Evolutionary conservation across 139 green algal species (phyloP).

Genomic region (Auxenochlorella protothecoides): DNA sequence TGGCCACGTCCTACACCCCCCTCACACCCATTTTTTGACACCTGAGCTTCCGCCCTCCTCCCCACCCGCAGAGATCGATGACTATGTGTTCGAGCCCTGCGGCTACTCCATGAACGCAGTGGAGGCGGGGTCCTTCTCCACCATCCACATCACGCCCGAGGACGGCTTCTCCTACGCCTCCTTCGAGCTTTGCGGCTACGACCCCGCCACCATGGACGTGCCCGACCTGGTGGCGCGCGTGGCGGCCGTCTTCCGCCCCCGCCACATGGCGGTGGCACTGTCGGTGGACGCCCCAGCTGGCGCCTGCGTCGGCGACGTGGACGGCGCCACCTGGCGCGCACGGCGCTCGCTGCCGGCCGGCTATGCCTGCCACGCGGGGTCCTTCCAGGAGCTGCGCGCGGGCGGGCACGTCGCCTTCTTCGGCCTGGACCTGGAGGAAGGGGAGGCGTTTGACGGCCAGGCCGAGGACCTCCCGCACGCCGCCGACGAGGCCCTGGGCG

Average conservation of each 20-base stretch:
- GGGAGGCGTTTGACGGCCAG: too few relatives aligned
- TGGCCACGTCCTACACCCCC: too few relatives aligned
- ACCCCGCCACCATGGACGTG: slow-evolving; percentile 18
- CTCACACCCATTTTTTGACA: too few relatives aligned
- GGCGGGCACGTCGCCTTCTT: slow-evolving; percentile 29
- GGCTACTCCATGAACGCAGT: slow-evolving; percentile 94
- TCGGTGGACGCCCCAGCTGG: slow-evolving; percentile 23
- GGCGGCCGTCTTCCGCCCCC: slow-evolving; percentile 42
- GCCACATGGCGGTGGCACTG: slow-evolving; percentile 41
- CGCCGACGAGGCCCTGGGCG: neutral
- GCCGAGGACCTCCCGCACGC: neutral
- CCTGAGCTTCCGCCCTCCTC: neutral
- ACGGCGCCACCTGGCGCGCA: too few relatives aligned
- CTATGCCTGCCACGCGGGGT: slow-evolving; percentile 27
- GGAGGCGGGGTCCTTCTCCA: slow-evolving; percentile 61
- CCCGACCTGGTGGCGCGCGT: slow-evolving; percentile 27
- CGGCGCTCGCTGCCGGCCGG: neutral
- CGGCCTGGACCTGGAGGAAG: slow-evolving; percentile 2
- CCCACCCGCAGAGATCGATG: slow-evolving; percentile 63
- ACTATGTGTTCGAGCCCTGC: slow-evolving; percentile 98
- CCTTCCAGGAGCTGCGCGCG: slow-evolving; percentile 32
- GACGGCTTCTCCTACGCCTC: slow-evolving; percentile 81
- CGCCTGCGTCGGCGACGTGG: neutral
- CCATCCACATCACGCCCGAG: slow-evolving; percentile 97
- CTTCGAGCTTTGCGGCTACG: slow-evolving; percentile 74